Evolutionary conservation across 805 yeast genomes (phyloP).

Genomic region (Komagataella mondaviorum): DNA sequence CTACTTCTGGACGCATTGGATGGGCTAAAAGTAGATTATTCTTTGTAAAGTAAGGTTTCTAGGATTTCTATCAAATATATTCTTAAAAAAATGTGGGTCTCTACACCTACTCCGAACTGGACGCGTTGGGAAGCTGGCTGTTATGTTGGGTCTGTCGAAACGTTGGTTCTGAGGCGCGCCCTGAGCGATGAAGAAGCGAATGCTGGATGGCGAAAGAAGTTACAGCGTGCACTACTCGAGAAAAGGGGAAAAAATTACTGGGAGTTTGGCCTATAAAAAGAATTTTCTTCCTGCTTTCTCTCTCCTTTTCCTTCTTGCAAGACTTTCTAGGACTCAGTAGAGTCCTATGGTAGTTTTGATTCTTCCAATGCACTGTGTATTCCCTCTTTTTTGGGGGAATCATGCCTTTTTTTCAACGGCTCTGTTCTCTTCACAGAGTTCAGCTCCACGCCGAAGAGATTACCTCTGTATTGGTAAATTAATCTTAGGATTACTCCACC

Average conservation of each 20-base stretch:
- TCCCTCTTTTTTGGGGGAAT: neutral
- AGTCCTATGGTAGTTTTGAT: neutral
- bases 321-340: neutral
- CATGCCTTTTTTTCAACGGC: neutral
- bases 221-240: neutral
- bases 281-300: neutral
- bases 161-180: neutral
- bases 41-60: neutral
- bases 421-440: neutral
- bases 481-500: constrained; percentile 4
- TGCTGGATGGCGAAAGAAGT: neutral
- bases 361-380: neutral
- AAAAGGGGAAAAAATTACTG: no score
- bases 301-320: neutral
- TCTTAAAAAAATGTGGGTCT: neutral
- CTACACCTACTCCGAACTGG: neutral
- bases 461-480: constrained; percentile 4
- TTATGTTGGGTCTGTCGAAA: neutral
- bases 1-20: constrained; percentile 80
- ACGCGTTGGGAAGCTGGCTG: neutral
- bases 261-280: neutral
- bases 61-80: neutral
- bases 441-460: neutral
- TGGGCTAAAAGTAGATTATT: neutral
- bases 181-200: neutral